Evolutionary conservation across 495 filamentous ascomycete genomes (phyloP).

Genomic region (Aspergillus baeticus): DNA sequence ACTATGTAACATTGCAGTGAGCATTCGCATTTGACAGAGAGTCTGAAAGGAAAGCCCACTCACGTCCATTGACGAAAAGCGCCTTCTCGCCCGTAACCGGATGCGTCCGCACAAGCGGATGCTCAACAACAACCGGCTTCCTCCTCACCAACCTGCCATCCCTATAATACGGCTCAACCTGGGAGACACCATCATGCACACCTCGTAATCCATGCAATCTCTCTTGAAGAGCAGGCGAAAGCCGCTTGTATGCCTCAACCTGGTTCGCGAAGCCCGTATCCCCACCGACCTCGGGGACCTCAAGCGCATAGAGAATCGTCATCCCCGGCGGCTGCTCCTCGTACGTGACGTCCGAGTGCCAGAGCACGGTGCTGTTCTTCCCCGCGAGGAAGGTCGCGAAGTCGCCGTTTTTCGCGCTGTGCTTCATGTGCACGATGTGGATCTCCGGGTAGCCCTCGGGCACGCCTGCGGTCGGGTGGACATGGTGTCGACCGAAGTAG

Average conservation of each 20-base stretch:
- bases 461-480: slow-evolving; percentile 59
- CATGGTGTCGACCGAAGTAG: slow-evolving; percentile 62
- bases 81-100: slow-evolving; percentile 2
- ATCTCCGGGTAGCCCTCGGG: slow-evolving; percentile 58
- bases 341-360: slow-evolving; percentile 66
- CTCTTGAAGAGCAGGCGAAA: slow-evolving; percentile 58
- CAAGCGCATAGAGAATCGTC: slow-evolving; percentile 24
- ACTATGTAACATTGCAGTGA: neutral
- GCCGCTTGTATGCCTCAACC: slow-evolving; percentile 58
- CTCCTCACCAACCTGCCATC: slow-evolving; percentile 50
- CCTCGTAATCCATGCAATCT: slow-evolving; percentile 62
- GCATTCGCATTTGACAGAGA: neutral
- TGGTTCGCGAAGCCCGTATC: slow-evolving; percentile 64
- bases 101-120: slow-evolving; percentile 10
- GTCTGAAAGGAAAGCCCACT: neutral
- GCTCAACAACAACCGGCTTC: slow-evolving; percentile 28
- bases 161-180: slow-evolving; percentile 41
- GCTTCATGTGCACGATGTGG: slow-evolving; percentile 50
- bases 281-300: slow-evolving; percentile 48
- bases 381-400: slow-evolving; percentile 34
- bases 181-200: slow-evolving; percentile 59
- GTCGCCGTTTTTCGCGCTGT: slow-evolving; percentile 45
- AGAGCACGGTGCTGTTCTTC: slow-evolving; percentile 37
- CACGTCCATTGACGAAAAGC: neutral
- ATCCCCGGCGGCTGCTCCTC: slow-evolving; percentile 57